phyloP scores from a whole-genome alignment of 2,329 filamentous ascomycete species.

The Fusarium anthophilum region DNA sequence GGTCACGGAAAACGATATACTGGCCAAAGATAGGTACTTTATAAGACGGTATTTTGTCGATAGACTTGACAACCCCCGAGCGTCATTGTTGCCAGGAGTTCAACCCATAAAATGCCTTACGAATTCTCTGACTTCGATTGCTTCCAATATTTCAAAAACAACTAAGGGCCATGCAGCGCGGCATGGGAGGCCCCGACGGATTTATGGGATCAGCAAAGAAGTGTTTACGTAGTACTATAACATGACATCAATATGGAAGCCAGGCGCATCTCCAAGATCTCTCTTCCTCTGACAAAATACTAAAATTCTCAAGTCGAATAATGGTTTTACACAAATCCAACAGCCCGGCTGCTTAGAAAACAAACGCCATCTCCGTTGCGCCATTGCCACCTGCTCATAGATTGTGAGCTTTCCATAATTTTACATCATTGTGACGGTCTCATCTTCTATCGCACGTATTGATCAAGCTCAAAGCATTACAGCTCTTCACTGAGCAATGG shows the following conservation, averaged over 20 bases:
- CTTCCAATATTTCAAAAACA: background rate
- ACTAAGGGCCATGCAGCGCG: background rate
- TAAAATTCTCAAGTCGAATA: slow-evolving; percentile 1
- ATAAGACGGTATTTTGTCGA: background rate
- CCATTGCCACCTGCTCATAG: slow-evolving; percentile 10
- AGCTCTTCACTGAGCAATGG: slow-evolving; percentile 56
- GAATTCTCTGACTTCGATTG: background rate
- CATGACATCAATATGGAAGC: slow-evolving; percentile 40
- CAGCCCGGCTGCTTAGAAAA: slow-evolving; percentile 11
- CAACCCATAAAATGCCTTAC: background rate
- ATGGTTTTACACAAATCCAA: background rate
- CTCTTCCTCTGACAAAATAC: slow-evolving; percentile 9
- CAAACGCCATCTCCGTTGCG: slow-evolving; percentile 28
- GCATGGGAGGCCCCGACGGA: background rate
- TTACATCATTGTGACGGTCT: slow-evolving; percentile 14
- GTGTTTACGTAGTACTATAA: slow-evolving; percentile 15
- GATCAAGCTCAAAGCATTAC: slow-evolving; percentile 3
- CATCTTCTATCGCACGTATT: background rate
- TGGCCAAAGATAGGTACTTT: background rate
- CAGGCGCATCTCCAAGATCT: slow-evolving; percentile 23
- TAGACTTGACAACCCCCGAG: background rate
- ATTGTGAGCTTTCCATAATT: slow-evolving; percentile 13
- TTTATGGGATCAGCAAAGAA: slow-evolving; percentile 13
- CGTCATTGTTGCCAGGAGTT: background rate
- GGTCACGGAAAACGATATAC: background rate